Percentiles rank a stretch among this genome's conserved stretches.
Conservation (phyloP, 306 rosid species). For the Vicia faba region DNA sequence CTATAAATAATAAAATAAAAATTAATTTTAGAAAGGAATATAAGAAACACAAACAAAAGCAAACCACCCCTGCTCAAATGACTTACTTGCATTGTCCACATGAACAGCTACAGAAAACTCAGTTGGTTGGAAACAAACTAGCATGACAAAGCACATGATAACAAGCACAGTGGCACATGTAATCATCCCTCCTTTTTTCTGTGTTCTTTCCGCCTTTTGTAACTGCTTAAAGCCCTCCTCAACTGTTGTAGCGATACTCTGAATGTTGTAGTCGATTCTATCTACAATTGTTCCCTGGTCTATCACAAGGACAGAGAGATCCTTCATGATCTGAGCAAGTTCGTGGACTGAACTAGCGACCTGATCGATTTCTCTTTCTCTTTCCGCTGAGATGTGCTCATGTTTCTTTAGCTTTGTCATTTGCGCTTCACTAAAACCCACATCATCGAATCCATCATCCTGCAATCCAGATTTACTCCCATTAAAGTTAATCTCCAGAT, state of each 20-base stretch:
- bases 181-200: constrained; percentile 78
- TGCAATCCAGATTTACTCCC: constrained; percentile 53
- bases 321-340: constrained; percentile 87
- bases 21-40: too few relatives aligned
- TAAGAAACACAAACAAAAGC: too few relatives aligned
- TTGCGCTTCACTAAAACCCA: constrained; percentile 62
- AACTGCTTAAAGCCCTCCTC: constrained; percentile 78
- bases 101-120: too few relatives aligned
- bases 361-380: constrained; percentile 77
- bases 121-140: too few relatives aligned
- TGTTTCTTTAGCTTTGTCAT: constrained; percentile 53
- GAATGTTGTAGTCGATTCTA: constrained; percentile 83
- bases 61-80: too few relatives aligned
- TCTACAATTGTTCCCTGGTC: constrained; percentile 92
- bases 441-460: constrained; percentile 57
- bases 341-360: constrained; percentile 70
- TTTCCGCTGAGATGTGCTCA: constrained; percentile 58
- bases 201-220: constrained; percentile 81
- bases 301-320: constrained; percentile 75
- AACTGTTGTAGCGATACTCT: constrained; percentile 61
- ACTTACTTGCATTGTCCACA: too few relatives aligned
- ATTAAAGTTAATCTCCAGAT: constrained; percentile 74
- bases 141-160: constrained; percentile 76
- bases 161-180: constrained; percentile 75
- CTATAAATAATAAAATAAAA: too few relatives aligned